Evolutionary conservation across 345 rosid species (phyloP), one percentile per base, ranked within the genome.

Genomic region (Triadica sebifera): DNA sequence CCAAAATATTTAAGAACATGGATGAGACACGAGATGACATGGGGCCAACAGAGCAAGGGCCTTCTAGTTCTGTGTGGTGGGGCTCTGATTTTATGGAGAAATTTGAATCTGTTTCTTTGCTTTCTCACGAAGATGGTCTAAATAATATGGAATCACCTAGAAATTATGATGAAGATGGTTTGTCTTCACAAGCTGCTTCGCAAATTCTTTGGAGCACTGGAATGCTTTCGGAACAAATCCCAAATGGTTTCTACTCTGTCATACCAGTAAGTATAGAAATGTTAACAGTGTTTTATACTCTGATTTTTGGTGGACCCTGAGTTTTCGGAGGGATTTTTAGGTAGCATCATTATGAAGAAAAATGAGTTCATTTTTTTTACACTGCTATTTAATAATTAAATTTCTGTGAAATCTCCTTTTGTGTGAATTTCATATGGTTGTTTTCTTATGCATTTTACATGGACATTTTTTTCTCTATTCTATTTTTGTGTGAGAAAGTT

Each of bases 171-270:
- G 86, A 87, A 76, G 92, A 89, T 84, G 88, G 77, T 56, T 76
- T 86, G 70, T 85, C 90, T 70, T 82, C 88, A 56, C 89, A 73
- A 78, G 90, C 87, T 64, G 96, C 95, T 19, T 93, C 99, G 3
- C 91, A 93, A 85, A 84, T 84, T 75, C 96, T 93, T 39, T 96
- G 97, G 98, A 93, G 82, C 81, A 93, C 90, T 37, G 96, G 97
- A 80, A 85, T 88, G 74, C 93, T 93, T 68, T 86, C 90, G 64
- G 92, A 90, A 41, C 88, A 84, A 2, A 91, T 93, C 51, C 98
- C 98, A 59, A 91, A 91, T 84, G 98, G 98, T 70, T 95, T 95
- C 84, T 93, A 93, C 75, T 95, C 87, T 47, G 86, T 93, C 75
- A 85, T 84, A 68, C 96, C 90, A 39, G 80, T 77, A 63, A 77